Evolutionary conservation across 2,329 filamentous ascomycete genomes (phyloP).

Genomic region (Paramyrothecium sp.): DNA sequence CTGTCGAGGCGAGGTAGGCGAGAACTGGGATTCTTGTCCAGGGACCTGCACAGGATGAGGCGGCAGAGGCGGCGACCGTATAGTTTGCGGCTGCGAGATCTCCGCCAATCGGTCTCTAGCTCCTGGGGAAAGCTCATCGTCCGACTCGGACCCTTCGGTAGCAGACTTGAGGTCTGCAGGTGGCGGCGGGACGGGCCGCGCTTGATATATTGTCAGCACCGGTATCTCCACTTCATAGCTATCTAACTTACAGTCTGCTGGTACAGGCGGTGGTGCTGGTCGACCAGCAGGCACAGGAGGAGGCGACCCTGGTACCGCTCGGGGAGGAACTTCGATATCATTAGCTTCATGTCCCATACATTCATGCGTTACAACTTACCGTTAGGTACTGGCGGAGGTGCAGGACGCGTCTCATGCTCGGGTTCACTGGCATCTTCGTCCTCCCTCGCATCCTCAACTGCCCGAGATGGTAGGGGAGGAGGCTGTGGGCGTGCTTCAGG

Average conservation of each 20-base stretch:
- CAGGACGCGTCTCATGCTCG: slow-evolving; percentile 31
- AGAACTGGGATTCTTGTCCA: slow-evolving; percentile 4
- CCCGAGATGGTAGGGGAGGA: slow-evolving; percentile 25
- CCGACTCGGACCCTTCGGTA: slow-evolving; percentile 79
- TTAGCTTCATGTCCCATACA: background rate
- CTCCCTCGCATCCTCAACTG: slow-evolving; percentile 14
- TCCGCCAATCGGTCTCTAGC: slow-evolving; percentile 42
- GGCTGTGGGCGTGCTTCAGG: slow-evolving; percentile 22
- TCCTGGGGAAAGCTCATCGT: slow-evolving; percentile 74
- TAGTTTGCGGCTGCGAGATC: slow-evolving; percentile 42
- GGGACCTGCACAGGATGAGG: background rate
- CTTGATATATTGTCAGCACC: slow-evolving; percentile 37
- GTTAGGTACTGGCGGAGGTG: slow-evolving; percentile 19
- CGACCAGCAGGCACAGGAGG: slow-evolving; percentile 50
- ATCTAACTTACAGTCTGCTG: slow-evolving; percentile 56
- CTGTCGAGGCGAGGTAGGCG: slow-evolving; percentile 28
- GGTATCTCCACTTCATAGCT: slow-evolving; percentile 20
- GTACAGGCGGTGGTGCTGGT: slow-evolving; percentile 57
- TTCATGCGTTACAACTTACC: slow-evolving; percentile 12
- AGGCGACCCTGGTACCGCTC: slow-evolving; percentile 29
- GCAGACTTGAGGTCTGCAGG: slow-evolving; percentile 59
- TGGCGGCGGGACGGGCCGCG: slow-evolving; percentile 59
- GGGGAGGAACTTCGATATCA: slow-evolving; percentile 22
- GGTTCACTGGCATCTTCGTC: slow-evolving; percentile 30
- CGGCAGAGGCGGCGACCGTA: slow-evolving; percentile 29